Evolutionary conservation across 371 early-diverging fungal genomes (phyloP).

Genomic region (Fennellomyces sp.): DNA sequence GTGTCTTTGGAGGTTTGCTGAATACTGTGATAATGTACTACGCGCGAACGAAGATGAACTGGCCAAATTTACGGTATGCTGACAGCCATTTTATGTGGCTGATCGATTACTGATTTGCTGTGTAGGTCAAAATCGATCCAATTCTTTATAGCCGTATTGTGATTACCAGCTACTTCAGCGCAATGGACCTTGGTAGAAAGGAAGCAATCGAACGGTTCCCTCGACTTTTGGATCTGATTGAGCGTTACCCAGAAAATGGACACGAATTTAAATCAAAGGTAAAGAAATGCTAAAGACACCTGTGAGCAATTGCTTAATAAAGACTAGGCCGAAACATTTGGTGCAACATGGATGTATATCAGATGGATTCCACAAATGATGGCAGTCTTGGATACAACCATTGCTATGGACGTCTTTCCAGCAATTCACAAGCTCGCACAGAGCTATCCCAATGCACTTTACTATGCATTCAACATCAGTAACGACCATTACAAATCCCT

Average conservation of each 20-base stretch:
- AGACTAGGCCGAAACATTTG: conserved; percentile 20
- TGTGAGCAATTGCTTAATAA: not conserved
- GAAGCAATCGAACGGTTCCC: conserved; percentile 69
- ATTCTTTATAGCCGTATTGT: conserved; percentile 44
- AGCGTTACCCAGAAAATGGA: conserved; percentile 49
- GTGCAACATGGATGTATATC: conserved; percentile 67
- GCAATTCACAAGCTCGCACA: conserved; percentile 54
- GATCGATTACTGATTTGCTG: not conserved
- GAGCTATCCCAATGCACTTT: conserved; percentile 69
- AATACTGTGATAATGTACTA: conserved; percentile 40
- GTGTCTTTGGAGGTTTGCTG: conserved; percentile 38
- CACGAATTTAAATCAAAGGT: conserved; percentile 30
- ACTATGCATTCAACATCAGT: conserved; percentile 73
- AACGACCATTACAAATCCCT: conserved; percentile 63
- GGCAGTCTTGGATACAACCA: conserved; percentile 62
- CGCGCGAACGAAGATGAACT: conserved; percentile 13
- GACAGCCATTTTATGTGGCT: not conserved
- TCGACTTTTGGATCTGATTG: conserved; percentile 69
- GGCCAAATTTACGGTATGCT: conserved; percentile 10
- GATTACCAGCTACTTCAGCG: conserved; percentile 50
- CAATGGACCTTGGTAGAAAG: conserved; percentile 40
- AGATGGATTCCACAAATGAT: conserved; percentile 83
- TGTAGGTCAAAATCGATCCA: conserved; percentile 25
- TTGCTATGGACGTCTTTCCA: conserved; percentile 41
- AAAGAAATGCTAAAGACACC: conserved; percentile 7